phyloP scores from a whole-genome alignment of 2,329 filamentous ascomycete species.

The Venturia pyrina region DNA sequence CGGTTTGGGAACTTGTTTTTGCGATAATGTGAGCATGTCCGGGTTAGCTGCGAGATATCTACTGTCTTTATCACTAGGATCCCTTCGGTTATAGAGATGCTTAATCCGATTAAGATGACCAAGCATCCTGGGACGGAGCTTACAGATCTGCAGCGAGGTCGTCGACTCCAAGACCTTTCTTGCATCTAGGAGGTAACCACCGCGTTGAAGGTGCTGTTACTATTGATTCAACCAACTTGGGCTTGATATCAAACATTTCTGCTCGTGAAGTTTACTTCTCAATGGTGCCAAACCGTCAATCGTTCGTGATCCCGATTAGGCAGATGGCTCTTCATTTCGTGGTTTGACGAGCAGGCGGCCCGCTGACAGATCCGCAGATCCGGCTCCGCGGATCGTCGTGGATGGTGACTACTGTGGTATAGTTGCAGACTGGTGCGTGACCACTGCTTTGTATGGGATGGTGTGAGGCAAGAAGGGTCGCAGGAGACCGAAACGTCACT shows the following conservation, averaged over 20 bases:
- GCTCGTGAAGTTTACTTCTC: too few species aligned
- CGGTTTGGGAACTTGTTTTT: neutral
- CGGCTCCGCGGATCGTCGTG: neutral
- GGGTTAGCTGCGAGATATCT: neutral
- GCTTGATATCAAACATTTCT: too few species aligned
- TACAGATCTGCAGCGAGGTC: neutral
- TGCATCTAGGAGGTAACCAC: neutral
- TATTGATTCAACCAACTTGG: too few species aligned
- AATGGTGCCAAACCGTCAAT: too few species aligned
- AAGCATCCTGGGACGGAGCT: neutral
- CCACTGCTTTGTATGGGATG: neutral
- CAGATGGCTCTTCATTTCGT: neutral
- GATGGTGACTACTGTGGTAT: neutral
- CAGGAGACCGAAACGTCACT: neutral
- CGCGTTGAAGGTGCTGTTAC: too few species aligned
- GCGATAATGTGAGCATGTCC: neutral
- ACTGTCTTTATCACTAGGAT: neutral
- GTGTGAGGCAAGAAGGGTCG: conserved; percentile 1
- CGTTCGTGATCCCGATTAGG: too few species aligned
- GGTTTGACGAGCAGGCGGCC: neutral
- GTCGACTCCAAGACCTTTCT: neutral
- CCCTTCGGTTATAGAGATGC: neutral
- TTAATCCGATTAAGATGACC: neutral
- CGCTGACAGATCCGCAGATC: neutral
- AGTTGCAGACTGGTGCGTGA: neutral